A percentile compares a stretch with the other conserved stretches of the same genome.
Conservation (phyloP, 2,329 filamentous ascomycete genomes). For the Aspergillus pseudotamarii region DNA sequence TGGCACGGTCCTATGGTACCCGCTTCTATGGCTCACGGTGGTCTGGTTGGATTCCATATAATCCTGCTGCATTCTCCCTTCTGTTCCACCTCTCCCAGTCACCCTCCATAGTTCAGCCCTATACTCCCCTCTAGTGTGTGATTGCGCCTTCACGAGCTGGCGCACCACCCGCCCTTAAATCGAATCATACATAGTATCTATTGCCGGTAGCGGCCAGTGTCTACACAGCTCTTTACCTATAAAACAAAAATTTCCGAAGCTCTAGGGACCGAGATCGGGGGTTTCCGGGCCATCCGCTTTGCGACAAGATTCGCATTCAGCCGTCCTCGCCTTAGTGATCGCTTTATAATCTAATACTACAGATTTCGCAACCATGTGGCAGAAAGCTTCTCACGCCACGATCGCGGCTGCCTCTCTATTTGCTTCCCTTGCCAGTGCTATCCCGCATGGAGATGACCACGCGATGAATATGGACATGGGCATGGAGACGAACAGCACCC, state of each 20-base stretch:
- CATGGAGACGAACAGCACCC: constrained; percentile 25
- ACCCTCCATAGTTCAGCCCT: constrained; percentile 21
- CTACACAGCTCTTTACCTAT: not conserved
- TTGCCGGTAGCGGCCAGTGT: not conserved
- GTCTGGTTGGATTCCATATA: constrained; percentile 7
- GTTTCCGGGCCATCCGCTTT: constrained; percentile 2
- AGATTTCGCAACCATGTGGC: constrained; percentile 26
- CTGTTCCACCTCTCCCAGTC: not conserved
- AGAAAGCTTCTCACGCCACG: constrained; percentile 27
- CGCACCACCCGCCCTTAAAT: not conserved
- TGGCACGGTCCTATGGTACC: not conserved
- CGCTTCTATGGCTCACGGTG: constrained; percentile 5
- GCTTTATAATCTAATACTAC: constrained; percentile 1
- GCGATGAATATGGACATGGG: constrained; percentile 35
- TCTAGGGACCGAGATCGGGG: not conserved
- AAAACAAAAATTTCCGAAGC: not conserved
- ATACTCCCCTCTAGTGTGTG: constrained; percentile 7
- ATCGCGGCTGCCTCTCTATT: constrained; percentile 34
- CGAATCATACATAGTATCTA: not conserved
- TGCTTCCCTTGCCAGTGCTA: constrained; percentile 32
- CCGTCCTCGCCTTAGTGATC: not conserved
- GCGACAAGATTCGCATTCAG: constrained; percentile 1
- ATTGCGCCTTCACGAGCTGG: not conserved
- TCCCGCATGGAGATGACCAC: constrained; percentile 39
- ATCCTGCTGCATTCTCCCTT: constrained; percentile 1